A percentile compares a stretch with the other conserved stretches of the same genome.
phyloP scores from a whole-genome alignment of 164 flowering plant genomes.

The Annona cherimola region DNA sequence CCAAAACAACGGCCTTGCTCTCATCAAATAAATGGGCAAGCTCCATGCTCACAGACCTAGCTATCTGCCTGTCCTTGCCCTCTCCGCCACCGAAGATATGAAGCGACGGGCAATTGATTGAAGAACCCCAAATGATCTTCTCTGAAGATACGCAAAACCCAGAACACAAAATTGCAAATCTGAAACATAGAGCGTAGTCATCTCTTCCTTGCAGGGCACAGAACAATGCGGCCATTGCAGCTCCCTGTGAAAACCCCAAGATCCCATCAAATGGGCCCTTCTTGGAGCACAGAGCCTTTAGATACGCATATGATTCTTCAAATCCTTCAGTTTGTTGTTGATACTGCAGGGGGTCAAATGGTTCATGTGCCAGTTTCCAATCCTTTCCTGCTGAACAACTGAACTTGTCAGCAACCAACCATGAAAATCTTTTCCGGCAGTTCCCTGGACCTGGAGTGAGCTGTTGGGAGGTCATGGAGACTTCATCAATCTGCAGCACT shows the following conservation, averaged over 20 bases:
- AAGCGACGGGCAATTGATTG: constrained; percentile 74
- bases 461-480: neutral
- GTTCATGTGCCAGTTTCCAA: constrained; percentile 54
- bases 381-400: constrained; percentile 15
- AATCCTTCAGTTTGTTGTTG: constrained; percentile 71
- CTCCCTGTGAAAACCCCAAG: constrained; percentile 96
- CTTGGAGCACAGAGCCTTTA: constrained; percentile 40
- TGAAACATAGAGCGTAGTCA: constrained; percentile 36
- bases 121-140: constrained; percentile 21
- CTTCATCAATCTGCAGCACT: constrained; percentile 12
- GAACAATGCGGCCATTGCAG: constrained; percentile 75
- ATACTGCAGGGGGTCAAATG: constrained; percentile 79
- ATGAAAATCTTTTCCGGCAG: constrained; percentile 72
- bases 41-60: constrained; percentile 45
- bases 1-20: constrained; percentile 47
- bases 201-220: constrained; percentile 32
- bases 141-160: constrained; percentile 50
- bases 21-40: constrained; percentile 54
- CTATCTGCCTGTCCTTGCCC: constrained; percentile 75
- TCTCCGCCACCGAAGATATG: constrained; percentile 69
- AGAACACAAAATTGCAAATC: constrained; percentile 81
- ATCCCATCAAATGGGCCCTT: constrained; percentile 91
- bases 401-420: constrained; percentile 57
- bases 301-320: constrained; percentile 48
- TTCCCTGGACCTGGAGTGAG: constrained; percentile 39